Evolutionary conservation across 129 eudicot species (phyloP).

Genomic region (Ambrosia trifida): DNA sequence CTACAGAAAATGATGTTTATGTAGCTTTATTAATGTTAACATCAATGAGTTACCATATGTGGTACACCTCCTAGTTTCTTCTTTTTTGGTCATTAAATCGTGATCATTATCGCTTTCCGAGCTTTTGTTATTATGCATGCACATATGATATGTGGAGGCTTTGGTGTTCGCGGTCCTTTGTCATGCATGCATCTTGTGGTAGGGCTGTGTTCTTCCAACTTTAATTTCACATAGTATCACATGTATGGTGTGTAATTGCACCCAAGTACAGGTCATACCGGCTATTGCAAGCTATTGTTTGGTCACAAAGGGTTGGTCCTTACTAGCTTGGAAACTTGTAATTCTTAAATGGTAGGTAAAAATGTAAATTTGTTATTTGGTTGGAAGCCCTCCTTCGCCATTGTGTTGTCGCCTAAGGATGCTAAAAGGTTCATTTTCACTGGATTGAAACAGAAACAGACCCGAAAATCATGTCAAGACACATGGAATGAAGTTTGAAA

Average conservation of each 20-base stretch:
- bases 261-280: conserved; percentile 25
- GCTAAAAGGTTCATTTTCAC: background rate
- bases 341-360: conserved; percentile 7
- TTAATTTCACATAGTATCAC: conserved; percentile 12
- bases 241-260: conserved; percentile 23
- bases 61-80: conserved; percentile 19
- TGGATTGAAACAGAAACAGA: background rate
- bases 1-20: conserved; percentile 19
- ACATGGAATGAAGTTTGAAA: background rate
- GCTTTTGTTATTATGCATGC: conserved; percentile 12
- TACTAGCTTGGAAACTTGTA: background rate
- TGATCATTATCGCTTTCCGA: conserved; percentile 13
- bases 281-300: conserved; percentile 10
- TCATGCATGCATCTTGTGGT: conserved; percentile 23
- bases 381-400: background rate
- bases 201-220: conserved; percentile 17
- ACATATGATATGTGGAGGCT: conserved; percentile 1
- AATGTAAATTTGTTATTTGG: background rate
- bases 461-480: background rate
- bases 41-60: conserved; percentile 20
- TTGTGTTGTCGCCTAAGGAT: background rate
- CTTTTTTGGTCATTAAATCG: conserved; percentile 11
- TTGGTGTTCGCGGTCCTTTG: conserved; percentile 16
- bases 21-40: conserved; percentile 15
- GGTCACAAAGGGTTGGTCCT: conserved; percentile 17